Percentiles rank a stretch among this genome's conserved stretches.
These are phyloP conservation scores for Xylaria bambusicola DNA, from an alignment of 495 filamentous ascomycete species.

Conservation along the genomic window DNA sequence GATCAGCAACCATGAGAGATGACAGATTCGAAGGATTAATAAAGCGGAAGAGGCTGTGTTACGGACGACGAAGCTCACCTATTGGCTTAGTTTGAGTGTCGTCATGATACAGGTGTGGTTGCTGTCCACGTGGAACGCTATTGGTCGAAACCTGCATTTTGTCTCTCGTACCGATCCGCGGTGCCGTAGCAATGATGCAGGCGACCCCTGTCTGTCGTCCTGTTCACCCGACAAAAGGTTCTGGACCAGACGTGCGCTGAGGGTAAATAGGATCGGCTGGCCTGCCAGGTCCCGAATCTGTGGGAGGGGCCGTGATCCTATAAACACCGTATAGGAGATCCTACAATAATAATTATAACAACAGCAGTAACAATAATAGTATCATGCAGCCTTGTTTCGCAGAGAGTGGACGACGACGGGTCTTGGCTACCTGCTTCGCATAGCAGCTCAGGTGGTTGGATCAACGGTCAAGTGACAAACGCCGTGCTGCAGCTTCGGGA, in stretches of 20 bases:
- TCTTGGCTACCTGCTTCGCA: too few species aligned
- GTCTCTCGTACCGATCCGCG: slow-evolving; percentile 4
- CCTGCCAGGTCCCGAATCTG: neutral
- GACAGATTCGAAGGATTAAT: neutral
- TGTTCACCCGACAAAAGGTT: neutral
- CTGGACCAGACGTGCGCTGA: neutral
- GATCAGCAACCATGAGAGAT: slow-evolving; percentile 4
- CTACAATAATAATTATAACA: neutral
- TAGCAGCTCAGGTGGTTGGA: too few species aligned
- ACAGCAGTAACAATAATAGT: too few species aligned
- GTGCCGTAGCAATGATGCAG: slow-evolving; percentile 14
- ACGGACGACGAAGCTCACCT: slow-evolving; percentile 3
- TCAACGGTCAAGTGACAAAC: too few species aligned
- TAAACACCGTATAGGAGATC: neutral
- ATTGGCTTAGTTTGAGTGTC: slow-evolving; percentile 13
- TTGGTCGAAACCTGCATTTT: slow-evolving; percentile 18
- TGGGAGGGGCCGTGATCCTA: neutral
- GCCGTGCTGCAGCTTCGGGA: too few species aligned
- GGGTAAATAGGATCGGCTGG: slow-evolving; percentile 2
- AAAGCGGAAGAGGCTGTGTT: neutral
- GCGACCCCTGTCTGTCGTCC: neutral
- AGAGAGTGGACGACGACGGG: too few species aligned
- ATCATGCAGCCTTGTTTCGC: too few species aligned
- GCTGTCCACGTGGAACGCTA: slow-evolving; percentile 9
- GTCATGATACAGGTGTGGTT: slow-evolving; percentile 15